phyloP scores from a whole-genome alignment of 2,329 filamentous ascomycete genomes.

The Verticillium tricorpus region DNA sequence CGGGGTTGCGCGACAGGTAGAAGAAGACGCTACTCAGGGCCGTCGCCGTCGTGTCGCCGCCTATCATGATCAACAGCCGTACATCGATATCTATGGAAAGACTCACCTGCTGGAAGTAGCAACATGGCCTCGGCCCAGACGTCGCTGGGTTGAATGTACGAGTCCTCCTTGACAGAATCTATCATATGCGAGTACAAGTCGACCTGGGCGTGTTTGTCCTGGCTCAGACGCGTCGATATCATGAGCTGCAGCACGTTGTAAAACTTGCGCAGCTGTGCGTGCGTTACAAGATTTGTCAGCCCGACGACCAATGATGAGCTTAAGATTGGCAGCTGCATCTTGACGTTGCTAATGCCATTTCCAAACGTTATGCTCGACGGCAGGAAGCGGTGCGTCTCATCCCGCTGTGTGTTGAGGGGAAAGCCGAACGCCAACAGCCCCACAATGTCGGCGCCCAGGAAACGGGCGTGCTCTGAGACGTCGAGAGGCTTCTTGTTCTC shows the following conservation, averaged over 20 bases:
- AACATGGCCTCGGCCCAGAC: too few species aligned
- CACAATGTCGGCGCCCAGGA: conserved; percentile 4
- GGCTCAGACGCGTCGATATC: conserved; percentile 1
- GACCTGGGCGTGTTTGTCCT: not conserved
- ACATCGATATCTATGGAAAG: too few species aligned
- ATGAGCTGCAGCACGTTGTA: conserved; percentile 1
- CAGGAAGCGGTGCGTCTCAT: conserved; percentile 2
- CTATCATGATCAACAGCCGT: too few species aligned
- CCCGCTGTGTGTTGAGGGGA: conserved; percentile 5
- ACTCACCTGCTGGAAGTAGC: too few species aligned
- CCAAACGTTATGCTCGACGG: not conserved
- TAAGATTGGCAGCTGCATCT: conserved; percentile 4
- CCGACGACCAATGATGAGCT: not conserved
- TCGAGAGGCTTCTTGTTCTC: not conserved
- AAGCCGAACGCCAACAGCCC: conserved; percentile 5
- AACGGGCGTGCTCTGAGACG: not conserved
- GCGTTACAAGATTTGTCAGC: not conserved
- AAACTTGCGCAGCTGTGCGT: not conserved
- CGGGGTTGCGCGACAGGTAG: too few species aligned
- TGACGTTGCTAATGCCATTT: conserved; percentile 4
- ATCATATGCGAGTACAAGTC: too few species aligned
- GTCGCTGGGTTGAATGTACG: too few species aligned
- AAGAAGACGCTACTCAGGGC: too few species aligned
- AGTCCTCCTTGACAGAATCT: too few species aligned
- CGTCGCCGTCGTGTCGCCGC: too few species aligned